Base-by-base conservation (phyloP, 768 basidiomycete genomes). In the Phanerodontia chrysosporium region DNA sequence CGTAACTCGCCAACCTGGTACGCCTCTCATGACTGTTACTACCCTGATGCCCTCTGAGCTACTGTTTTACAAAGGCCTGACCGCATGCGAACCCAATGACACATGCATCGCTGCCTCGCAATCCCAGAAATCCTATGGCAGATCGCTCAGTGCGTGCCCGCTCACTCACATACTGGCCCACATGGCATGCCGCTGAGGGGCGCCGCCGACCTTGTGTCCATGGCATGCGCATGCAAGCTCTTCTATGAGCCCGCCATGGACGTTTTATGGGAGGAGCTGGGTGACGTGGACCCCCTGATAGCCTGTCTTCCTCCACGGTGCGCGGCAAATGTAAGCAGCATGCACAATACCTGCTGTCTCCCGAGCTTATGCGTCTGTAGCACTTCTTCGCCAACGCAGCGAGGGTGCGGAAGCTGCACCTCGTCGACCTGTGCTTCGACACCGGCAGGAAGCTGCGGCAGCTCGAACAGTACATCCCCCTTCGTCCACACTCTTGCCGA, bases 221-320 rank as follows among this genome's bases (percentile, higher is more conserved):
- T 54, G 35, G 36, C 53, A 16, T 21, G 35, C 24, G 27, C 53
- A 2, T 54, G 53, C 36, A 54, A 54, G 27, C 22, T 45, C 2
- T 54, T 54, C 36, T 54, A 54, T 22, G 53, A 54, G 12, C 53
- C 36, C 8, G 32, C 53, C 9, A 54, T 54, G 53, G 14, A 54
- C 28, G 21, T 14, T 1, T 16, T 54, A 21, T 54, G 36, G 53
- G 22, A 29, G 3, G 4, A 54, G 5, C 13, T 54, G 22, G 3
- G 21, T 7, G 36, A 22, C 12, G 8, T 42, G 10, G 35, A 25
- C 3, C 21, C 53, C 12, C 42, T 54, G 12, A 25, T 6, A 22
- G 35, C 5, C 12, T 42, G 1, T 4, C 4, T 42, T 16, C 36
- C 53, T 7, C 2, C 1, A 8, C 12, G 9, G 5, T 1, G n/a